Evolutionary conservation across 768 basidiomycete species (phyloP).

Genomic region (Lyophyllum atratum): DNA sequence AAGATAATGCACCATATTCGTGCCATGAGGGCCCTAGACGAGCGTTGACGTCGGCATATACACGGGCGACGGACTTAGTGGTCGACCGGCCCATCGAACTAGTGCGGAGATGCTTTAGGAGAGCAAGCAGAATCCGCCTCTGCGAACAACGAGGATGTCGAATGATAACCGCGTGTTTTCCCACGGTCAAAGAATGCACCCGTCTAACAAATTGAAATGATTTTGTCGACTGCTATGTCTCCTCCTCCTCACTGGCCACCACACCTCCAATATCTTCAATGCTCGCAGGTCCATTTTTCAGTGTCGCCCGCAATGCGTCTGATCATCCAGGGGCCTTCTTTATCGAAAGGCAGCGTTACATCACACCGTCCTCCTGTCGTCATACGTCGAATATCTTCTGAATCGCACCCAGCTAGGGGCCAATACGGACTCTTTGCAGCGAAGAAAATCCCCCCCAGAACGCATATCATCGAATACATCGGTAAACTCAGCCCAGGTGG

Average conservation of each 20-base stretch:
- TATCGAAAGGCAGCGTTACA: neutral
- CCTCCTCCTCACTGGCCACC: constrained; percentile 39
- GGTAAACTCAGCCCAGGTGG: constrained; percentile 27
- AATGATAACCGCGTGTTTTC: constrained; percentile 25
- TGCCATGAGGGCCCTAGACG: constrained; percentile 90
- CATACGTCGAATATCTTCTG: constrained; percentile 57
- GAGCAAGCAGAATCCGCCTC: constrained; percentile 10
- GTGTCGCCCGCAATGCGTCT: constrained; percentile 45
- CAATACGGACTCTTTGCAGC: constrained; percentile 82
- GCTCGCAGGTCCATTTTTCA: constrained; percentile 57
- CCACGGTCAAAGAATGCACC: constrained; percentile 21
- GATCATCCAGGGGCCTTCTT: constrained; percentile 34
- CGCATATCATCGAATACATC: constrained; percentile 77
- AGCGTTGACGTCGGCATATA: constrained; percentile 88
- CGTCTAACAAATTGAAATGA: neutral
- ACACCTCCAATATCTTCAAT: constrained; percentile 53
- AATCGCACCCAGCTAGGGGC: constrained; percentile 73
- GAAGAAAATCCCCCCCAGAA: constrained; percentile 64
- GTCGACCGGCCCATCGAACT: constrained; percentile 68
- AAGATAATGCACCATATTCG: constrained; percentile 75
- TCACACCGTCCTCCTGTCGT: constrained; percentile 37
- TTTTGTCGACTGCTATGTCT: neutral
- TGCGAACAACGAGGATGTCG: constrained; percentile 11
- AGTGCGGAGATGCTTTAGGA: constrained; percentile 7
- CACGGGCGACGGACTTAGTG: constrained; percentile 79